Base-by-base conservation (phyloP, 2,329 filamentous ascomycete genomes). In the Cladosporium sphaerospermum region DNA sequence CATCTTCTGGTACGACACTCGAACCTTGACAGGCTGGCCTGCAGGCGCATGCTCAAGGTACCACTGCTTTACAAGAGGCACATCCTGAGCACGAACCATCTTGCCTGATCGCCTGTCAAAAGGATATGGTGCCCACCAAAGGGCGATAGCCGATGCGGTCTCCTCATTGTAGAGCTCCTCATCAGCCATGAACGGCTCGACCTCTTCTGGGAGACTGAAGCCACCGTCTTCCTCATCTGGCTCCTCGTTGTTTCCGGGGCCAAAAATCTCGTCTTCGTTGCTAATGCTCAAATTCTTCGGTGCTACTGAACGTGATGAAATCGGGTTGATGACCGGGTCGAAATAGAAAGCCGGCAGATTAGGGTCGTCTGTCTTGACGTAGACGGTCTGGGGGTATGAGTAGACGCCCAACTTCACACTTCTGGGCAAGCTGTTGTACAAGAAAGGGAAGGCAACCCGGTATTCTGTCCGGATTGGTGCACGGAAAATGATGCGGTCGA, bases 51-150 rank as follows among this genome's bases (percentile, higher is more conserved):
- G 95, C 72, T 99, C 92, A 5, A 99, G 79, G 66, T 99, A 99
- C 88, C 90, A 97, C 69, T 97, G 93, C 73, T 99, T 99, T 49
- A 99, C 88, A 8, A 99, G 75, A 3, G 95, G 90, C 16, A 99
- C 93, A 70, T 99, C 95, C 71, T 99, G 91, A 10, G 93, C 93
- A 51, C 95, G 84, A 56, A 97, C 91, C 91, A 96, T 99, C 60
- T 84, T 86, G 34, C 93, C 93, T 37, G 93, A 97, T 54, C 93
- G 83, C 64, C 90, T 85, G 71, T 99, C 85, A 69, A 99, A 99
- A 0, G 95, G 93, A 67, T 88, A 96, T 19, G 93, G 95, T 28
- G 93, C 92, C 95, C 95, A 99, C 92, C 93, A 99, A 18, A 99
- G 75, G 47, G 89, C 84, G 59, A 99, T 96, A 2, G 93, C 95